Evolutionary conservation across 805 yeast genomes (phyloP).

Genomic region (Ogataea sp.): DNA sequence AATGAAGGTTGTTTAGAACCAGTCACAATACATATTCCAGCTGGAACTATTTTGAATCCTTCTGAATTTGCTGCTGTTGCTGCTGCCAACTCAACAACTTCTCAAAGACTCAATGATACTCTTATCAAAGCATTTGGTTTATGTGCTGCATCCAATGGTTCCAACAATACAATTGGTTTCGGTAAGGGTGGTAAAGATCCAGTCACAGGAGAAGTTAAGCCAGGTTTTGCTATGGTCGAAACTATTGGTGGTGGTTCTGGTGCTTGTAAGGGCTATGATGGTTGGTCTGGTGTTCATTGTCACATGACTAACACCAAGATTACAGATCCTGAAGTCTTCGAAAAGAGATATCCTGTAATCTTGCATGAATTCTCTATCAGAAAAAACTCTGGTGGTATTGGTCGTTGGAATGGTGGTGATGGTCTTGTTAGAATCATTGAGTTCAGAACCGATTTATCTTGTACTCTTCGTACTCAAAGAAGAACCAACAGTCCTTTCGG

Average conservation of each 20-base stretch:
- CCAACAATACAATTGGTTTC: slow-evolving; percentile 80
- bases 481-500: slow-evolving; percentile 48
- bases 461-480: slow-evolving; percentile 42
- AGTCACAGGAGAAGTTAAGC: slow-evolving; percentile 26
- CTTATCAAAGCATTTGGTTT: slow-evolving; percentile 72
- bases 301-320: slow-evolving; percentile 49
- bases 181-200: slow-evolving; percentile 47
- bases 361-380: slow-evolving; percentile 36
- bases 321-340: slow-evolving; percentile 46
- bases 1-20: slow-evolving; percentile 42
- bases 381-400: slow-evolving; percentile 39
- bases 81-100: slow-evolving; percentile 57
- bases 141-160: slow-evolving; percentile 86
- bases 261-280: slow-evolving; percentile 32
- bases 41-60: slow-evolving; percentile 26
- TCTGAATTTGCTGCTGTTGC: slow-evolving; percentile 35
- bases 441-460: slow-evolving; percentile 29
- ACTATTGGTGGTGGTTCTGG: slow-evolving; percentile 51
- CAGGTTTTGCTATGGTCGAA: slow-evolving; percentile 41
- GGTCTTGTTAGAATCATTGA: slow-evolving; percentile 43
- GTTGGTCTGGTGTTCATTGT: slow-evolving; percentile 36
- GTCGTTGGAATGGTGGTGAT: slow-evolving; percentile 41
- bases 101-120: slow-evolving; percentile 81
- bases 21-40: slow-evolving; percentile 19
- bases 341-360: slow-evolving; percentile 42